Evolutionary conservation across 768 basidiomycete species (phyloP).

Genomic region (Tricholoma hemisulphureum): DNA sequence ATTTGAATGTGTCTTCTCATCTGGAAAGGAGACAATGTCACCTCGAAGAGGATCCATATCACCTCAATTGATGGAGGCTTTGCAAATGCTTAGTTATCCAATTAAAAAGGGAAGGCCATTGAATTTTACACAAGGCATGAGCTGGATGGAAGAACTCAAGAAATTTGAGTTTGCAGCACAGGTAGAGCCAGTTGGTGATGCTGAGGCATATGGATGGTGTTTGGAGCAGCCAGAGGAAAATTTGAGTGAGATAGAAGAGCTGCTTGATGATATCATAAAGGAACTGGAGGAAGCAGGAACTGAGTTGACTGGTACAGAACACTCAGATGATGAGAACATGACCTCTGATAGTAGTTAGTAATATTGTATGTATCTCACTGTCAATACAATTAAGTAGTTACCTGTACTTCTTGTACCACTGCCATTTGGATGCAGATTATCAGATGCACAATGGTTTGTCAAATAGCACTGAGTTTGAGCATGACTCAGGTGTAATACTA

Average conservation of each 20-base stretch:
- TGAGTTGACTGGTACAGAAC: not conserved
- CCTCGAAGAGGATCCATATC: not conserved
- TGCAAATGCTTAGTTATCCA: constrained; percentile 9
- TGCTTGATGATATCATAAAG: not conserved
- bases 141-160: not conserved
- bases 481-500: too few relatives aligned
- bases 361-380: not conserved
- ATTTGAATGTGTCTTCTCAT: constrained; percentile 8
- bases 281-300: not conserved
- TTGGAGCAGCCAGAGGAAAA: not conserved
- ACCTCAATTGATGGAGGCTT: constrained; percentile 8
- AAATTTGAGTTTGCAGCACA: constrained; percentile 1
- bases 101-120: not conserved
- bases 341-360: not conserved
- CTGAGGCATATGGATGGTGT: not conserved
- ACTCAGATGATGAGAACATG: not conserved
- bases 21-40: constrained; percentile 12
- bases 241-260: not conserved
- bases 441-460: too few relatives aligned
- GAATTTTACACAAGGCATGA: constrained; percentile 1
- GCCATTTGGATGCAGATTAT: too few relatives aligned
- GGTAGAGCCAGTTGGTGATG: not conserved
- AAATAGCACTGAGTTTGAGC: too few relatives aligned
- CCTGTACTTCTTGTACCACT: too few relatives aligned
- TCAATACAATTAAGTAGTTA: too few relatives aligned